Evolutionary conservation across 2,329 filamentous ascomycete genomes (phyloP).

Genomic region (Aurifilum marmelostoma): DNA sequence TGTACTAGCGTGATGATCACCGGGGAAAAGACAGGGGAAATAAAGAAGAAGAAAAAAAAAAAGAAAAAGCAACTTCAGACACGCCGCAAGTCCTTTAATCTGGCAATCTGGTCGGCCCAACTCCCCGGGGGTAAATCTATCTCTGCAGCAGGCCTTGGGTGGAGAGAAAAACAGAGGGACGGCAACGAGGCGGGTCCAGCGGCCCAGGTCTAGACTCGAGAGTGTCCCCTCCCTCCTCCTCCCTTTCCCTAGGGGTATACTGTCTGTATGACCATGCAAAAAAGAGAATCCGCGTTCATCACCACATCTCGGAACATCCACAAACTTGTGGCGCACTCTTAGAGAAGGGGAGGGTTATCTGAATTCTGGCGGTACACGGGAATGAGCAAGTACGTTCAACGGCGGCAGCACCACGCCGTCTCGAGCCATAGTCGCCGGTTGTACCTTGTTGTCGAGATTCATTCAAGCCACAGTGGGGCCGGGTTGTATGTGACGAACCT

Average conservation of each 20-base stretch:
- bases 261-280: constrained; percentile 2
- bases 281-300: constrained; percentile 11
- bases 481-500: background rate
- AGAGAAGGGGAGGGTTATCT: background rate
- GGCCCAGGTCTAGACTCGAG: constrained; percentile 11
- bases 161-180: background rate
- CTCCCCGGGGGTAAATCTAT: constrained; percentile 19
- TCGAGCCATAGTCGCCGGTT: background rate
- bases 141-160: constrained; percentile 4
- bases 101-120: constrained; percentile 25
- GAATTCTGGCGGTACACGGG: constrained; percentile 15
- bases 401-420: constrained; percentile 14
- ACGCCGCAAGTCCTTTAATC: constrained; percentile 29
- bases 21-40: no score
- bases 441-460: background rate
- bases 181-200: background rate
- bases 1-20: constrained; percentile 24
- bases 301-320: constrained; percentile 4
- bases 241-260: background rate
- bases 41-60: background rate
- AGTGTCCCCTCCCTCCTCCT: background rate
- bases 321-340: constrained; percentile 1
- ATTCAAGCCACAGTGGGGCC: constrained; percentile 10
- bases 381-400: constrained; percentile 21
- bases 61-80: constrained; percentile 24